phyloP scores from a whole-genome alignment of 345 rosid species.

The Trapa incisa region DNA sequence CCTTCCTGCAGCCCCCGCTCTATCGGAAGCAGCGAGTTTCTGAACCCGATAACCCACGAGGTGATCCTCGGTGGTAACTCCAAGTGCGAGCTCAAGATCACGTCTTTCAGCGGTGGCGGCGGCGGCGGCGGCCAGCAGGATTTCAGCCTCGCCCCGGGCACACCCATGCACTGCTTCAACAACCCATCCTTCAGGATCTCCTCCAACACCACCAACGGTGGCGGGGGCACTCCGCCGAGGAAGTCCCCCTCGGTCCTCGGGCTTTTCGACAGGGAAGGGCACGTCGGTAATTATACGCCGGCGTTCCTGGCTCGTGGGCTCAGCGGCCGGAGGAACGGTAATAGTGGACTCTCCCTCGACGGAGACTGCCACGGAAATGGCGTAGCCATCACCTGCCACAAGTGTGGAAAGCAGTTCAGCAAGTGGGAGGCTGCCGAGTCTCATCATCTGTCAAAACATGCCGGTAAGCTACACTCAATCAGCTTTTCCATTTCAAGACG shows the following conservation, averaged over 20 bases:
- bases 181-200: conserved; percentile 38
- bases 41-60: conserved; percentile 93
- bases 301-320: conserved; percentile 18
- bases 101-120: conserved; percentile 54
- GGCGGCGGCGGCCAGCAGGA: conserved; percentile 27
- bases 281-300: conserved; percentile 17
- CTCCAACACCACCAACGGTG: conserved; percentile 12
- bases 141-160: conserved; percentile 80
- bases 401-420: conserved; percentile 87
- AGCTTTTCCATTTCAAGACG: no score
- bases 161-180: conserved; percentile 81
- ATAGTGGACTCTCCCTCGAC: conserved; percentile 49
- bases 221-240: conserved; percentile 22
- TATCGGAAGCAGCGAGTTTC: conserved; percentile 96
- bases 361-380: conserved; percentile 31
- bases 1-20: conserved; percentile 96
- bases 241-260: conserved; percentile 40
- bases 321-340: conserved; percentile 10
- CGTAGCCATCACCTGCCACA: conserved; percentile 68
- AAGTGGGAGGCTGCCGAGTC: conserved; percentile 95
- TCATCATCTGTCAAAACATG: conserved; percentile 96
- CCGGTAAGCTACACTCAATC: conserved; percentile 34
- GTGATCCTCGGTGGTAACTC: conserved; percentile 83
- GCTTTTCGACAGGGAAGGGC: conserved; percentile 39
- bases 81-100: conserved; percentile 90